Evolutionary conservation across 768 basidiomycete genomes (phyloP).

Genomic region (Botryobasidium botryosum): DNA sequence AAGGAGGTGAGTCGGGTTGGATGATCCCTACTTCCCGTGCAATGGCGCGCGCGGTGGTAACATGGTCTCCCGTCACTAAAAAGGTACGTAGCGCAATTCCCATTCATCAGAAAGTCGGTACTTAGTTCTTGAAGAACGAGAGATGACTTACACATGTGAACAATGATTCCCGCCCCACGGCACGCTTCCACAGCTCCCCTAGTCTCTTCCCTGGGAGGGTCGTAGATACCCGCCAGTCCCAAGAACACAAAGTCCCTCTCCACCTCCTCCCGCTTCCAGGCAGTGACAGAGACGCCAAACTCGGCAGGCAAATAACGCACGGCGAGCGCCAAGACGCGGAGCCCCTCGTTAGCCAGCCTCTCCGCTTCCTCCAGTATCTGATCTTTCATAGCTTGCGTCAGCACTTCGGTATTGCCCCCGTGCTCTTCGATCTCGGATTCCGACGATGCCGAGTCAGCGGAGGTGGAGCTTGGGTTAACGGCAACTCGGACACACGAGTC

Average conservation of each 20-base stretch:
- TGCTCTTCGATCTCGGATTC: no score
- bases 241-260: constrained; percentile 57
- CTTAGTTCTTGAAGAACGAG: constrained; percentile 19
- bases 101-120: no score
- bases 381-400: constrained; percentile 4
- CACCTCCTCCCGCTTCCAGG: constrained; percentile 12
- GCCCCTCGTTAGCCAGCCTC: constrained; percentile 34
- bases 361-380: constrained; percentile 18
- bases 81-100: no score
- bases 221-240: constrained; percentile 87
- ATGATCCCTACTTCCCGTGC: no score
- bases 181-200: constrained; percentile 77
- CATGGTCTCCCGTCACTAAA: constrained; percentile 98
- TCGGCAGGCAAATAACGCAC: not conserved
- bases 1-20: constrained; percentile 1
- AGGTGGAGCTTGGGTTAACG: no score
- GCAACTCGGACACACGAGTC: constrained; percentile 6
- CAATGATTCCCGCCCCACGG: constrained; percentile 69
- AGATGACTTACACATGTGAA: constrained; percentile 71
- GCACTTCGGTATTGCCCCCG: constrained; percentile 2
- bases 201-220: constrained; percentile 83
- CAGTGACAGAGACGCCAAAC: constrained; percentile 1
- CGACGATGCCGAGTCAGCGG: no score
- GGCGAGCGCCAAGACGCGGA: constrained; percentile 42
- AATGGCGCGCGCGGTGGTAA: constrained; percentile 89